Conservation (phyloP, 1,139 yeast species). For the Suhomyces terraborum region DNA sequence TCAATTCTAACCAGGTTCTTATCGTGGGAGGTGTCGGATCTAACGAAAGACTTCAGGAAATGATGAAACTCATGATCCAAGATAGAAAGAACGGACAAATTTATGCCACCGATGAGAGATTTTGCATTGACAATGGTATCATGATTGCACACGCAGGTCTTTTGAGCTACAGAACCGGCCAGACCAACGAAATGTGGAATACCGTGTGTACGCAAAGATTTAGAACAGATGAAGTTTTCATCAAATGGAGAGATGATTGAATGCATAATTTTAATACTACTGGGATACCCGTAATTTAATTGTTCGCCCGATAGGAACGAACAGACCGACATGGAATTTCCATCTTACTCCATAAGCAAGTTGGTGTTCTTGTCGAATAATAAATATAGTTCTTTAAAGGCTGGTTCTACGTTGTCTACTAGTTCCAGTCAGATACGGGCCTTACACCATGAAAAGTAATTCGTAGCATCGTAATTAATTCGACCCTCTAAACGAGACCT, state of each 20-base stretch:
- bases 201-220: conserved; percentile 93
- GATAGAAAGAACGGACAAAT: conserved; percentile 82
- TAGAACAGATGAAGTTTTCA: conserved; percentile 89
- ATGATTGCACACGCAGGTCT: conserved; percentile 99
- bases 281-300: conserved; percentile 3
- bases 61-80: conserved; percentile 93
- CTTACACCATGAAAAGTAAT: conserved; percentile 22
- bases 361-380: conserved; percentile 14
- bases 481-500: too few relatives aligned
- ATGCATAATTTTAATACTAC: neutral
- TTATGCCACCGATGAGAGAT: conserved; percentile 93
- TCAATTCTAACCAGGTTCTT: conserved; percentile 81
- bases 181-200: conserved; percentile 56
- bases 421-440: conserved; percentile 40
- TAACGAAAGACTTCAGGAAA: conserved; percentile 84
- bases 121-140: conserved; percentile 95
- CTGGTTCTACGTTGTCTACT: conserved; percentile 13
- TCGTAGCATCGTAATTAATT: neutral
- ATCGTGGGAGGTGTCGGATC: conserved; percentile 99
- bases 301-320: too few relatives aligned
- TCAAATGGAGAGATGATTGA: conserved; percentile 78
- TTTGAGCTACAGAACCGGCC: conserved; percentile 82
- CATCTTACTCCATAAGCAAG: conserved; percentile 3
- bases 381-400: conserved; percentile 23
- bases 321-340: conserved; percentile 5